Base-by-base conservation (phyloP, 108 stramenopile genomes). In the Seminavis robusta region DNA sequence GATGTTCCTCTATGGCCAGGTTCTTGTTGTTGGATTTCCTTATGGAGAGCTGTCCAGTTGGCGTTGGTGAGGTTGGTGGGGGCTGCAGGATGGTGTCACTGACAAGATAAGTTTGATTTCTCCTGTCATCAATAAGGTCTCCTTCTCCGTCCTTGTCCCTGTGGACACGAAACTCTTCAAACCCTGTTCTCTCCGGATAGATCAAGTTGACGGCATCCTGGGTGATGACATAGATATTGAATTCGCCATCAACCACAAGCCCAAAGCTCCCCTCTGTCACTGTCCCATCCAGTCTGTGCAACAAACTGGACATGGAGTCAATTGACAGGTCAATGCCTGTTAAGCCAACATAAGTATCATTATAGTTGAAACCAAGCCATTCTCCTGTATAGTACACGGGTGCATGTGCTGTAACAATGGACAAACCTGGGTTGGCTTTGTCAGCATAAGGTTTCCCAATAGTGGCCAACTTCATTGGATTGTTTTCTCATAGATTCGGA, bases 301-400 rank as follows among this genome's bases (percentile, higher is more conserved):
- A 15, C 30, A 63, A 30, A 10, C 29, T 42, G 8, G 53, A 55
- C 13, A 33, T 39, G 6, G 62, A 63, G 3, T 23, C 52, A 4
- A 63, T 53, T 4, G 27, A 33, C 5, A 63, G 54, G 17, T 63
- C 62, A 13, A 63, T 20, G 7, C 62, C 62, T 5, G 54, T 55
- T 5, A 53, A 63, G 24, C 53, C 62, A 31, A 63, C 21, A 34
- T 63, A 63, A 3, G 46, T 50, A 53, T 63, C 62, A 19, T 63
- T 24, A 31, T 63, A 63, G 16, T 52, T 55, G 29, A 17, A 33
- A 28, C 44, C 31, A 0, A 38, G 29, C 42, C 40, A 55, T 13
- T 3, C 44, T 34, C 62, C 62, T 4, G 52, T 55, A 53, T 56
- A 50, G 43, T 63, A 63, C 0, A 63, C n/a, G 16, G 62, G 62